These are phyloP conservation scores for Ensete glaucum DNA, from an alignment of 176 grass and related monocot species.

Conservation along the genomic window DNA sequence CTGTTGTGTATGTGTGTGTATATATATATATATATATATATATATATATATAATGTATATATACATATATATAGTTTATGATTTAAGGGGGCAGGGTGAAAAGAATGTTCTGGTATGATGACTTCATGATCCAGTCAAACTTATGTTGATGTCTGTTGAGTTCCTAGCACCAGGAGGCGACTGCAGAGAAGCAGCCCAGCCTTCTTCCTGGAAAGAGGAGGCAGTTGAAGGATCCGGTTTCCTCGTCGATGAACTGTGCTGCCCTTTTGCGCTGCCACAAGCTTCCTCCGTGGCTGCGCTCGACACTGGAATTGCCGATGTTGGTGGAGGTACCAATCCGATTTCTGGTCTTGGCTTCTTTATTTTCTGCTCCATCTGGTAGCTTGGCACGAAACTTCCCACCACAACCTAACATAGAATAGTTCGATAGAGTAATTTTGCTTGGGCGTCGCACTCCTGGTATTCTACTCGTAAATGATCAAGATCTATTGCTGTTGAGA, in stretches of 20 bases:
- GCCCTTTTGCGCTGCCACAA: not conserved
- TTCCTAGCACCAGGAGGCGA: not conserved
- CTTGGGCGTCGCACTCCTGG: too few relatives aligned
- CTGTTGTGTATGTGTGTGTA: too few relatives aligned
- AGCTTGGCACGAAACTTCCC: conserved; percentile 21
- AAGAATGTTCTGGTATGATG: not conserved
- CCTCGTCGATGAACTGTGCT: not conserved
- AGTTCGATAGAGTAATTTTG: too few relatives aligned
- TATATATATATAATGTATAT: too few relatives aligned
- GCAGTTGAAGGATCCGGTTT: not conserved
- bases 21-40: too few relatives aligned
- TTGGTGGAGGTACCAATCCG: not conserved
- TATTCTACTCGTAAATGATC: too few relatives aligned
- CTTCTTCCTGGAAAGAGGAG: conserved; percentile 7
- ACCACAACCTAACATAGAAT: conserved; percentile 13
- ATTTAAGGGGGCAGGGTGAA: not conserved
- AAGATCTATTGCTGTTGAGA: too few relatives aligned
- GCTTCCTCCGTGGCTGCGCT: not conserved
- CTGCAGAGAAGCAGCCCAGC: conserved; percentile 3
- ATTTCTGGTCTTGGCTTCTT: conserved; percentile 9
- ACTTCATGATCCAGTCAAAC: conserved; percentile 7
- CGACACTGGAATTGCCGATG: not conserved
- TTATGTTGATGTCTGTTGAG: conserved; percentile 18
- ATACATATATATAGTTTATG: not conserved
- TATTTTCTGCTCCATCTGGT: conserved; percentile 18